phyloP scores from a whole-genome alignment of 2,329 filamentous ascomycete genomes.

The Paradendryphiella salina region DNA sequence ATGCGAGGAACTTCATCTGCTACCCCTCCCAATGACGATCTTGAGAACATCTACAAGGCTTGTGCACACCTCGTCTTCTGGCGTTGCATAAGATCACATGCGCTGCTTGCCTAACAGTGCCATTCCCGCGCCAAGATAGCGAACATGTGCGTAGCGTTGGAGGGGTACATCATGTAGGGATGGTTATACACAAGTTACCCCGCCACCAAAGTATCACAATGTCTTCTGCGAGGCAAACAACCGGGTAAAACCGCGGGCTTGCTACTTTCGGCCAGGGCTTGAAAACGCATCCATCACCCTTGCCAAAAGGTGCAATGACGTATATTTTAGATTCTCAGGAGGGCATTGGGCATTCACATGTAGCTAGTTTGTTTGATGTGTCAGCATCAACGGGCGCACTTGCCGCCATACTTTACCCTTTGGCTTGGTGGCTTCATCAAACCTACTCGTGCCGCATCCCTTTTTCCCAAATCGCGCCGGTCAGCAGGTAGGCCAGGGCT shows the following conservation, averaged over 20 bases:
- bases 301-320: slow-evolving; percentile 2
- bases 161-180: not conserved
- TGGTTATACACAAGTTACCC: not conserved
- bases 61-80: slow-evolving; percentile 18
- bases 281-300: not conserved
- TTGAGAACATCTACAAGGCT: slow-evolving; percentile 15
- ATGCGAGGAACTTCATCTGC: slow-evolving; percentile 31
- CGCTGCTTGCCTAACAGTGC: slow-evolving; percentile 5
- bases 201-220: not conserved
- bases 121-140: not conserved
- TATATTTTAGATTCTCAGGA: no score
- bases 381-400: no score
- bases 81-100: slow-evolving; percentile 8
- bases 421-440: not conserved
- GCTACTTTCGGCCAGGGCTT: slow-evolving; percentile 3
- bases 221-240: not conserved
- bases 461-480: not conserved
- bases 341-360: no score
- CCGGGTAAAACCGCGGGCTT: slow-evolving; percentile 6
- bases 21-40: slow-evolving; percentile 16
- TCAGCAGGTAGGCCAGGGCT: no score
- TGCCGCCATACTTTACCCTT: slow-evolving; percentile 5
- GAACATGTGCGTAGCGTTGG: not conserved
- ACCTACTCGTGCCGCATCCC: slow-evolving; percentile 1
- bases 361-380: no score